Conservation (phyloP, 192 early-diverging fungal species). For the Linnemannia zychae region DNA sequence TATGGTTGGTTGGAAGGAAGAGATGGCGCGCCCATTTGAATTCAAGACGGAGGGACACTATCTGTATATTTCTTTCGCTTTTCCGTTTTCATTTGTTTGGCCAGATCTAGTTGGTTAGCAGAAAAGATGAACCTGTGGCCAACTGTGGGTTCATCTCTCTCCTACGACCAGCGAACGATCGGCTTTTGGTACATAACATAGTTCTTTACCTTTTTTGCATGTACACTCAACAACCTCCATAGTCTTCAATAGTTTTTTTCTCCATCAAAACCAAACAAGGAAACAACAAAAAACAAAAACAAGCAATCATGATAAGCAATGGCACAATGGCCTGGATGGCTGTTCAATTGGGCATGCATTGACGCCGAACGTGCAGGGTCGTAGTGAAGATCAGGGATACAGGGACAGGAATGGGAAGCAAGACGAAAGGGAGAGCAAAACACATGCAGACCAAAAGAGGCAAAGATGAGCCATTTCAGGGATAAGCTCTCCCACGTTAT, state of each 20-base stretch:
- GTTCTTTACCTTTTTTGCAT: not conserved
- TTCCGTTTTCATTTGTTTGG: not conserved
- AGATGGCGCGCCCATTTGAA: not conserved
- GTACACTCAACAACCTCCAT: not conserved
- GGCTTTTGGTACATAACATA: not conserved
- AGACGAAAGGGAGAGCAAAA: not conserved
- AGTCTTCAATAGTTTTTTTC: not conserved
- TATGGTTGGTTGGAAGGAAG: not conserved
- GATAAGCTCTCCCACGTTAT: not conserved
- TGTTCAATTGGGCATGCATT: not conserved
- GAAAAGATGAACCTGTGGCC: not conserved
- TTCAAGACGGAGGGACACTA: not conserved
- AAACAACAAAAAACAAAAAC: not conserved
- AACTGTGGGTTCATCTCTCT: not conserved
- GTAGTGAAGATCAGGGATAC: not conserved
- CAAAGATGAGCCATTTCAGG: not conserved
- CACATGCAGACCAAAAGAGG: constrained; percentile 1
- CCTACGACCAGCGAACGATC: not conserved
- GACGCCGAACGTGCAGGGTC: not conserved
- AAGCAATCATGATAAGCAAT: not conserved
- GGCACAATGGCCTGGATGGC: not conserved
- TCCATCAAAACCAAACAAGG: not conserved
- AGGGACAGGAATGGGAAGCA: not conserved
- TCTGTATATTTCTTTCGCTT: not conserved
- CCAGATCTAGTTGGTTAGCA: not conserved